phyloP scores from a whole-genome alignment of 805 yeast species.

The Pichia rugopelliculosa region DNA sequence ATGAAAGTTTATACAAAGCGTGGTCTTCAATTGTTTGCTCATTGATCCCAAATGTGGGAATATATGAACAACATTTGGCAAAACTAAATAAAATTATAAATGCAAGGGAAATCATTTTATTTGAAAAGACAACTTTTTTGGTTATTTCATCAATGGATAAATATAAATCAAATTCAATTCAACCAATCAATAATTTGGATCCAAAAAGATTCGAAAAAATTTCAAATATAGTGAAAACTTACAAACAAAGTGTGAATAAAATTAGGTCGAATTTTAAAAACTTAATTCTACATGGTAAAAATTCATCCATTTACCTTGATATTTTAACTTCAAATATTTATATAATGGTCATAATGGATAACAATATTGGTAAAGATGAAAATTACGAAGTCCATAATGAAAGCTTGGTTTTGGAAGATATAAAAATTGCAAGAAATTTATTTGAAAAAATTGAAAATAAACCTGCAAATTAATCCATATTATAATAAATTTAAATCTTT shows the following conservation, averaged over 20 bases:
- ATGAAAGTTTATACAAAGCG: conserved; percentile 89
- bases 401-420: conserved; percentile 28
- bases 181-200: conserved; percentile 39
- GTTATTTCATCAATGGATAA: conserved; percentile 58
- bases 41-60: conserved; percentile 81
- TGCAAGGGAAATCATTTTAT: conserved; percentile 84
- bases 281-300: conserved; percentile 54
- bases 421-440: conserved; percentile 28
- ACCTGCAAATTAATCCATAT: not conserved
- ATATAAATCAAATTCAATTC: conserved; percentile 11
- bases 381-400: conserved; percentile 26
- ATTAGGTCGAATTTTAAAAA: conserved; percentile 78
- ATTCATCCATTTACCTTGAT: conserved; percentile 30
- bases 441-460: conserved; percentile 27
- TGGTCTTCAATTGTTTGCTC: conserved; percentile 97
- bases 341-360: conserved; percentile 32
- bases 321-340: conserved; percentile 31
- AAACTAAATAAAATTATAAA: conserved; percentile 66
- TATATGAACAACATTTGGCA: conserved; percentile 67
- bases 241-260: conserved; percentile 85
- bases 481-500: no score
- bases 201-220: conserved; percentile 93
- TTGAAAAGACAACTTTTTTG: conserved; percentile 88
- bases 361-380: conserved; percentile 10
- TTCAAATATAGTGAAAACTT: conserved; percentile 87